These are phyloP conservation scores for Metschnikowia koreensis DNA, from an alignment of 805 yeast species.

Conservation along the genomic window DNA sequence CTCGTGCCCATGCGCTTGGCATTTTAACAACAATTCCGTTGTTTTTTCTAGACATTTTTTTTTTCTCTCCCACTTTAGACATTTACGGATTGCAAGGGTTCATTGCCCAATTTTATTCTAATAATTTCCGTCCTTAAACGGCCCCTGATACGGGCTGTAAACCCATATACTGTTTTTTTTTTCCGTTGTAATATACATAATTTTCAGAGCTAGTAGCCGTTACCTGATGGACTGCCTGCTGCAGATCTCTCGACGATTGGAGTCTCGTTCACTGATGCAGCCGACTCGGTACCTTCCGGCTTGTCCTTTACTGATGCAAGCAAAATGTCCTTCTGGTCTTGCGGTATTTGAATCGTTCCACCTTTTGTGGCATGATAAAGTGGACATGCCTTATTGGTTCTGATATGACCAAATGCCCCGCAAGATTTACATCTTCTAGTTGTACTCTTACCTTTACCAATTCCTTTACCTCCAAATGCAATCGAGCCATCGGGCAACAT, in stretches of 20 bases:
- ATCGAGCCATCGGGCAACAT: slow-evolving; percentile 43
- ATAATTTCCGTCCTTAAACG: background rate
- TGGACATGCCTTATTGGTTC: slow-evolving; percentile 91
- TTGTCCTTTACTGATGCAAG: slow-evolving; percentile 17
- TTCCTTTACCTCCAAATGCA: slow-evolving; percentile 61
- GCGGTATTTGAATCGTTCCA: slow-evolving; percentile 23
- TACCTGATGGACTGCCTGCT: slow-evolving; percentile 5
- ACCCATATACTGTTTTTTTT: background rate
- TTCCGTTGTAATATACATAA: background rate
- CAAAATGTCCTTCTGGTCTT: slow-evolving; percentile 20
- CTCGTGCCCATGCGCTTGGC: too few relatives aligned
- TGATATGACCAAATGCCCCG: slow-evolving; percentile 92
- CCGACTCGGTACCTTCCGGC: slow-evolving; percentile 9
- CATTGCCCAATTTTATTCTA: background rate
- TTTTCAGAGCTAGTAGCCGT: background rate
- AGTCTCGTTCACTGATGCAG: slow-evolving; percentile 4
- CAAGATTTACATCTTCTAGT: slow-evolving; percentile 90
- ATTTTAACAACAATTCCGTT: too few relatives aligned
- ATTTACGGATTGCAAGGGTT: background rate
- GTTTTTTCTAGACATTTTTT: background rate
- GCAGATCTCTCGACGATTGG: slow-evolving; percentile 4
- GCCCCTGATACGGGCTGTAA: background rate
- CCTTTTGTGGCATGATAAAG: slow-evolving; percentile 52
- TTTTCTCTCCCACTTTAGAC: background rate
- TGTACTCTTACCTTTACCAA: slow-evolving; percentile 68